Conservation (phyloP, 2,329 filamentous ascomycete species). For the Coniochaeta ligniaria region DNA sequence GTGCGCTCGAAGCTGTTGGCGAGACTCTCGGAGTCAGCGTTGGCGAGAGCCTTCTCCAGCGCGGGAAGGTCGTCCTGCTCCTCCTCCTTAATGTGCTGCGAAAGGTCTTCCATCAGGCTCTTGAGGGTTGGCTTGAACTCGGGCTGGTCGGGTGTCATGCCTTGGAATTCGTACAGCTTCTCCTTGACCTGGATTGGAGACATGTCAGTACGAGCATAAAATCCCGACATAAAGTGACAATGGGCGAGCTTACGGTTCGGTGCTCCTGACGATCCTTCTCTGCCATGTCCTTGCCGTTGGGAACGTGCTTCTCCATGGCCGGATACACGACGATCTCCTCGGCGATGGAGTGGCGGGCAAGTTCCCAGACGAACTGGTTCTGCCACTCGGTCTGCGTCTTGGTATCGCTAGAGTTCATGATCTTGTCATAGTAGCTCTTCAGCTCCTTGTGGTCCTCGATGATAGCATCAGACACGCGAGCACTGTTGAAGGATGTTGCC, state of each 20-base stretch:
- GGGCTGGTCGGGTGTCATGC: constrained; percentile 27
- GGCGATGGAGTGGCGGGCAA: constrained; percentile 38
- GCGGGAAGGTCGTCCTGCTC: constrained; percentile 39
- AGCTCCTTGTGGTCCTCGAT: constrained; percentile 26
- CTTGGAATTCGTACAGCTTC: constrained; percentile 40
- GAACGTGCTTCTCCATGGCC: constrained; percentile 40
- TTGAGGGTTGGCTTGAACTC: constrained; percentile 30
- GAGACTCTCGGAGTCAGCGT: constrained; percentile 26
- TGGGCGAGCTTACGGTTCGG: constrained; percentile 22
- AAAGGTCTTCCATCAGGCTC: constrained; percentile 27
- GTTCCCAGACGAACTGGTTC: constrained; percentile 41
- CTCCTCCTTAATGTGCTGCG: constrained; percentile 41
- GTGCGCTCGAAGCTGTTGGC: constrained; percentile 38
- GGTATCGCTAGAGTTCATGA: constrained; percentile 24
- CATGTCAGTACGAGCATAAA: neutral
- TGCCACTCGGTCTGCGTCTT: constrained; percentile 32
- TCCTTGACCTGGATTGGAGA: constrained; percentile 38
- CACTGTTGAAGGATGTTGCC: neutral
- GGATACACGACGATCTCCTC: constrained; percentile 48
- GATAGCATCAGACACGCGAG: constrained; percentile 22
- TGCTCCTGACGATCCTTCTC: constrained; percentile 41
- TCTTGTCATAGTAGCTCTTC: constrained; percentile 30
- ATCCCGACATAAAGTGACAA: too few species aligned
- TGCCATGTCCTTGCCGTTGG: constrained; percentile 32
- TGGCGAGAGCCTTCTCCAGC: constrained; percentile 34